These are phyloP conservation scores for Trichoderma sp. DNA, from an alignment of 2,329 filamentous ascomycete species.

Conservation along the genomic window DNA sequence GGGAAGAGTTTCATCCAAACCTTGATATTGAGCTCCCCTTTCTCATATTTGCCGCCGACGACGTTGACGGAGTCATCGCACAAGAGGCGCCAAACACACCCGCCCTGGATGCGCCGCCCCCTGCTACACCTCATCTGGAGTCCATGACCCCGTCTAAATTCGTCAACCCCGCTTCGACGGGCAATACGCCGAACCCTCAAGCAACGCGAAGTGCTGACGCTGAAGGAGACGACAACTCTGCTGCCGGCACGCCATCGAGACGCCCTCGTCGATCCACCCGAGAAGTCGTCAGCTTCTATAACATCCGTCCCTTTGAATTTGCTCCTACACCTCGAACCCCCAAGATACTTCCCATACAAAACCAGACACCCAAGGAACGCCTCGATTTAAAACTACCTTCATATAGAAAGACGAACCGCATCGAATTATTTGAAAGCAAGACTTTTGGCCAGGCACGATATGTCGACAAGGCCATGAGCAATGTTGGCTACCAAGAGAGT, in stretches of 20 bases:
- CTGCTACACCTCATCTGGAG: constrained; percentile 41
- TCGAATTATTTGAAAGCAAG: constrained; percentile 80
- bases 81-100: constrained; percentile 44
- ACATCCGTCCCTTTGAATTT: constrained; percentile 49
- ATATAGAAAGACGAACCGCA: constrained; percentile 76
- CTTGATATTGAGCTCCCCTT: constrained; percentile 85
- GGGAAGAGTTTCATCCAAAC: constrained; percentile 97
- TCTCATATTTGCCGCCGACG: constrained; percentile 76
- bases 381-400: constrained; percentile 76
- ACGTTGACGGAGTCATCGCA: constrained; percentile 73
- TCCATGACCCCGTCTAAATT: constrained; percentile 51
- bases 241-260: constrained; percentile 39
- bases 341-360: constrained; percentile 73
- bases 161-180: constrained; percentile 45
- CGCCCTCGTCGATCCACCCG: constrained; percentile 50
- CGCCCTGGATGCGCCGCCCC: constrained; percentile 29
- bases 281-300: constrained; percentile 57
- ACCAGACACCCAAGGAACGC: constrained; percentile 77
- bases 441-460: constrained; percentile 84
- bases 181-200: constrained; percentile 47
- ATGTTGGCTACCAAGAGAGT: constrained; percentile 92
- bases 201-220: constrained; percentile 32
- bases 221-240: constrained; percentile 39
- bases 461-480: constrained; percentile 94
- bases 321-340: constrained; percentile 55